Conservation (phyloP, 768 basidiomycete genomes). For the Mycena pura region DNA sequence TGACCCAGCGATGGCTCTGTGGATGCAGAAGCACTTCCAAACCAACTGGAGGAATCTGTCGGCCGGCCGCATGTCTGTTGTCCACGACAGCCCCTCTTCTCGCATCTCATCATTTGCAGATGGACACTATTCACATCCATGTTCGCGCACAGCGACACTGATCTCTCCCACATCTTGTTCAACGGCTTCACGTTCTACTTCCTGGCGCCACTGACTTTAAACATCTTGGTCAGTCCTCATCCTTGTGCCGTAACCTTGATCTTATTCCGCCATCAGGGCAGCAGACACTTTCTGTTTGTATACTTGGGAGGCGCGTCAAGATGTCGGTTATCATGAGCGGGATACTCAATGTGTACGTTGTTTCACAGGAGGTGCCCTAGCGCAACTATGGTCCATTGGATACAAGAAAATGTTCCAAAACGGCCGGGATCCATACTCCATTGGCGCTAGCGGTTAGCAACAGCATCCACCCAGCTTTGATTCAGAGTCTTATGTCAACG, state of each 20-base stretch:
- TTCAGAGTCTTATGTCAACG: slow-evolving; percentile 3
- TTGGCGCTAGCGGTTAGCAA: slow-evolving; percentile 79
- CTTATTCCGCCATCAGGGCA: slow-evolving; percentile 45
- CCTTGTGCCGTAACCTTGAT: not conserved
- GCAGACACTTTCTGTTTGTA: slow-evolving; percentile 68
- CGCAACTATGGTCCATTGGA: slow-evolving; percentile 55
- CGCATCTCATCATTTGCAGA: slow-evolving; percentile 44
- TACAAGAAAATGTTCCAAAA: slow-evolving; percentile 51
- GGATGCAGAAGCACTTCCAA: slow-evolving; percentile 71
- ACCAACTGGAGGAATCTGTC: slow-evolving; percentile 64
- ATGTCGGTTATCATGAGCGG: not conserved
- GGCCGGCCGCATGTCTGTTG: slow-evolving; percentile 68
- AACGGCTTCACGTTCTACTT: slow-evolving; percentile 83
- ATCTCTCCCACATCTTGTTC: slow-evolving; percentile 65
- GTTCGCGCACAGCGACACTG: slow-evolving; percentile 68
- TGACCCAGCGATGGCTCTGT: slow-evolving; percentile 45
- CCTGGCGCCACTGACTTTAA: slow-evolving; percentile 70
- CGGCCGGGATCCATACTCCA: slow-evolving; percentile 47
- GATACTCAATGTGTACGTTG: not conserved
- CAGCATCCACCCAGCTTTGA: not conserved
- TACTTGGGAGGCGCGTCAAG: slow-evolving; percentile 69
- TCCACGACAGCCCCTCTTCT: not conserved
- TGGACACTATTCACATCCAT: slow-evolving; percentile 76
- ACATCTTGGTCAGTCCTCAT: slow-evolving; percentile 46
- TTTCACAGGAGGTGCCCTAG: slow-evolving; percentile 69